Conservation (phyloP, 1,139 yeast species). For the Taiozyma sp. region DNA sequence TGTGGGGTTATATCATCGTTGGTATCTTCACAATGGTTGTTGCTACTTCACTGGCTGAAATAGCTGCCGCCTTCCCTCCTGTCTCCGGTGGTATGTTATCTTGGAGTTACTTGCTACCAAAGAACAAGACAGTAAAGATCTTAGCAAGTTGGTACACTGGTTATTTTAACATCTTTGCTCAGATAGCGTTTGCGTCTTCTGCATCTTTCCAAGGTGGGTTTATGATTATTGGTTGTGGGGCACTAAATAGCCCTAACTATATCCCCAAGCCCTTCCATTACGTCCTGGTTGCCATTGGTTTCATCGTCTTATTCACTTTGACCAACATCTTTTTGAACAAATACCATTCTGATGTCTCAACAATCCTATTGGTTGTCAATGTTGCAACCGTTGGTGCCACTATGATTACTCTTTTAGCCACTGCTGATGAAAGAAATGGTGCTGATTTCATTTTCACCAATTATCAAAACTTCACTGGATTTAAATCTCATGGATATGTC, state of each 20-base stretch:
- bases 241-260: slow-evolving; percentile 15
- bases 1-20: slow-evolving; percentile 26
- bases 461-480: slow-evolving; percentile 20
- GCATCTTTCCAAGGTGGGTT: slow-evolving; percentile 23
- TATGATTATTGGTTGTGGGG: slow-evolving; percentile 17
- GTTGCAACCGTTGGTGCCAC: slow-evolving; percentile 14
- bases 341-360: slow-evolving; percentile 20
- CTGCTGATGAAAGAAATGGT: slow-evolving; percentile 18
- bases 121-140: slow-evolving; percentile 12
- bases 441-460: slow-evolving; percentile 12
- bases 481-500: slow-evolving; percentile 22
- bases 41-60: slow-evolving; percentile 25
- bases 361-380: slow-evolving; percentile 14
- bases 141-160: slow-evolving; percentile 23
- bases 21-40: slow-evolving; percentile 22
- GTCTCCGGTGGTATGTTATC: slow-evolving; percentile 23
- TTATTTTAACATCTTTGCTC: slow-evolving; percentile 24
- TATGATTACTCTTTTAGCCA: slow-evolving; percentile 16
- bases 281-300: slow-evolving; percentile 20
- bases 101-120: slow-evolving; percentile 20
- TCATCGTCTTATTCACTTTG: slow-evolving; percentile 18
- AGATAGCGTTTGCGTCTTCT: slow-evolving; percentile 22
- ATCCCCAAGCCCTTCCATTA: slow-evolving; percentile 18
- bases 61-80: slow-evolving; percentile 25
- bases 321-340: slow-evolving; percentile 20